Conservation (phyloP, 345 rosid species). For the Arabis alpina region DNA sequence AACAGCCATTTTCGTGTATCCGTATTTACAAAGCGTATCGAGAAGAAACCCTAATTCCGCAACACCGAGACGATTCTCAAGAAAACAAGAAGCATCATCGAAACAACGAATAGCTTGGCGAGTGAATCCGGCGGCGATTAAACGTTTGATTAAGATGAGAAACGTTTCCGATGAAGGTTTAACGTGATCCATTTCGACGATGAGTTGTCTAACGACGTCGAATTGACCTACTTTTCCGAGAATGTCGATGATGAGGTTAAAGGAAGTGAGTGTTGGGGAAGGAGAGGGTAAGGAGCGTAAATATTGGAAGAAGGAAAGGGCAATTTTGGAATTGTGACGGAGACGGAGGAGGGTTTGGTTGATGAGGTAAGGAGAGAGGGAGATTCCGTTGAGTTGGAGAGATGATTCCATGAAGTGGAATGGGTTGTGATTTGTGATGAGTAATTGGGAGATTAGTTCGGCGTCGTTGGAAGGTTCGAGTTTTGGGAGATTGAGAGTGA, state of each 20-base stretch:
- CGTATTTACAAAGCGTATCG: conserved; percentile 82
- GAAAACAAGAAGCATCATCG: conserved; percentile 68
- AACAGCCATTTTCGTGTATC: conserved; percentile 65
- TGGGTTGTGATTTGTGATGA: conserved; percentile 81
- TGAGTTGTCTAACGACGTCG: conserved; percentile 78
- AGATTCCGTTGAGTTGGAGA: conserved; percentile 76
- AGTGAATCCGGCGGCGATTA: conserved; percentile 79
- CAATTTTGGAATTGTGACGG: conserved; percentile 75
- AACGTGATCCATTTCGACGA: conserved; percentile 66
- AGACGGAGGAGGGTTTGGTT: conserved; percentile 91
- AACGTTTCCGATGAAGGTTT: conserved; percentile 60
- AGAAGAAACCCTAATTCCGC: conserved; percentile 60
- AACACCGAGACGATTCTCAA: conserved; percentile 33
- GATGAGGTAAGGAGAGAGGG: conserved; percentile 61
- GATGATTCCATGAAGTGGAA: conserved; percentile 82
- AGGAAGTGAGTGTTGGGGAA: conserved; percentile 25
- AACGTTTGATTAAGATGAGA: conserved; percentile 65
- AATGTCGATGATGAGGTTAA: conserved; percentile 57
- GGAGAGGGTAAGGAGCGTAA: conserved; percentile 47
- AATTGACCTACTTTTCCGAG: conserved; percentile 76
- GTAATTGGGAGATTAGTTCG: conserved; percentile 64
- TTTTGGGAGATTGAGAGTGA: conserved; percentile 48
- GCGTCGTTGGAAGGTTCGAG: conserved; percentile 71
- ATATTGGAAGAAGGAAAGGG: conserved; percentile 40
- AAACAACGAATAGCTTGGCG: conserved; percentile 85